Evolutionary conservation across 495 filamentous ascomycete genomes (phyloP), one percentile per base, ranked within the genome.

Genomic region (Pseudotulostoma volvatum): DNA sequence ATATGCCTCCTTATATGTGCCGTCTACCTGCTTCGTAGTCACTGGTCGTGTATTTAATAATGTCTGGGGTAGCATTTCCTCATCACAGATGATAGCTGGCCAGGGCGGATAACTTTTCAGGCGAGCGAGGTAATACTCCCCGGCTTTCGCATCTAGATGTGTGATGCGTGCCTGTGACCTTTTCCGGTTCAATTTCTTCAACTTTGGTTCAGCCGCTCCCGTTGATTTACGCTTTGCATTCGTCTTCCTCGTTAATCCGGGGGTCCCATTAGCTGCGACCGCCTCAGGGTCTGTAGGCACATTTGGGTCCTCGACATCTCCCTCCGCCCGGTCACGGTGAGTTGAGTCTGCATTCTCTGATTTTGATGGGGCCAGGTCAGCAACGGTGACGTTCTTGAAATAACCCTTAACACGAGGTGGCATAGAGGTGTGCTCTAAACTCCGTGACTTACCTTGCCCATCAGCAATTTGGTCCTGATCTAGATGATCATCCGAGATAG

Each of bases 61-160:
- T 18, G 66, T 71, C 25, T 70, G 53, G 0, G 86, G 86, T 7
- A 95, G 73, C 73, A 95, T 93, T 42, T 80, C 77, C 57, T 95
- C 87, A 51, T 93, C 84, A 48, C 79, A 84, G 42, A 95, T 74
- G 57, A 95, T 79, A 31, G 81, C 74, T 2, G 87, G 87, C 87
- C 87, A 95, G 31, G 79, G 75, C 9, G 85, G 84, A 60, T 80
- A 85, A 39, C 86, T 86, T 64, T 84, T 87, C 51, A 95, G 74
- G 49, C 81, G 77, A 41, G 84, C 82, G 37, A 85, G 78, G 60
- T 73, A 93, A 57, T 83, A 79, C 43, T 93, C 73, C 47, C 87
- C 87, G 1, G 87, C 81, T 60, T 88, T 64, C 41, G 79, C 84
- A 49, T 90, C 69, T 34, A 82, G 63, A 41, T 92, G 75, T 8